A percentile compares a stretch with the other conserved stretches of the same genome.
These are phyloP conservation scores for Pyrus bretschneideri DNA, from an alignment of 306 rosid species.

Conservation along the genomic window DNA sequence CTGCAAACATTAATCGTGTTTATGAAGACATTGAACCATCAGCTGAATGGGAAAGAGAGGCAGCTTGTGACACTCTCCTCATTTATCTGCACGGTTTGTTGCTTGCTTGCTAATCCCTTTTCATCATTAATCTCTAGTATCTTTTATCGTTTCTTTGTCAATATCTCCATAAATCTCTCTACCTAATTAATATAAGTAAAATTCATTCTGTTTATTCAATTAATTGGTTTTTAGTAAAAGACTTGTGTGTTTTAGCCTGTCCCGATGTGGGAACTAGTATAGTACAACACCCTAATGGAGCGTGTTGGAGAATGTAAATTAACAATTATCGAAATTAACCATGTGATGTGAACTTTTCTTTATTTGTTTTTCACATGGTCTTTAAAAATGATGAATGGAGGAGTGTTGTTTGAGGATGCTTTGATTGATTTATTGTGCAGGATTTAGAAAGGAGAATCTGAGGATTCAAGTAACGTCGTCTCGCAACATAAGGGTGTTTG, in stretches of 20 bases:
- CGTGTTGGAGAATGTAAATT: no score
- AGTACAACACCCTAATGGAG: no score
- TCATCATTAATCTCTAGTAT: neutral
- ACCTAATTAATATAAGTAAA: no score
- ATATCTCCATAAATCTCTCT: no score
- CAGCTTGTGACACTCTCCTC: conserved; percentile 24
- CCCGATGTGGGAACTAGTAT: no score
- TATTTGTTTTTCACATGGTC: neutral
- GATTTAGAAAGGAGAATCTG: conserved; percentile 46
- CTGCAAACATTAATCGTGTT: neutral
- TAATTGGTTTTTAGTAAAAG: no score
- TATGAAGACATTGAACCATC: conserved; percentile 47
- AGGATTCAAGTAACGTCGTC: conserved; percentile 46
- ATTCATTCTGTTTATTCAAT: no score
- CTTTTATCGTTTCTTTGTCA: no score
- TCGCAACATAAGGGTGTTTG: conserved; percentile 29
- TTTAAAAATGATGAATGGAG: neutral
- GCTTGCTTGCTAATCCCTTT: neutral
- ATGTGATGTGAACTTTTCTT: neutral
- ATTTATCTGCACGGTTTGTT: conserved; percentile 49
- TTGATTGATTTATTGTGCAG: conserved; percentile 16
- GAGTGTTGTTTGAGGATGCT: neutral
- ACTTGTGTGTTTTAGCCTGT: no score
- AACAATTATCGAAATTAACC: no score
- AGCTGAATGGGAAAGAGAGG: conserved; percentile 40